Percentiles rank a stretch among this genome's conserved stretches.
Conservation (phyloP, 495 filamentous ascomycete species). For the Aspergillus biplanus region DNA sequence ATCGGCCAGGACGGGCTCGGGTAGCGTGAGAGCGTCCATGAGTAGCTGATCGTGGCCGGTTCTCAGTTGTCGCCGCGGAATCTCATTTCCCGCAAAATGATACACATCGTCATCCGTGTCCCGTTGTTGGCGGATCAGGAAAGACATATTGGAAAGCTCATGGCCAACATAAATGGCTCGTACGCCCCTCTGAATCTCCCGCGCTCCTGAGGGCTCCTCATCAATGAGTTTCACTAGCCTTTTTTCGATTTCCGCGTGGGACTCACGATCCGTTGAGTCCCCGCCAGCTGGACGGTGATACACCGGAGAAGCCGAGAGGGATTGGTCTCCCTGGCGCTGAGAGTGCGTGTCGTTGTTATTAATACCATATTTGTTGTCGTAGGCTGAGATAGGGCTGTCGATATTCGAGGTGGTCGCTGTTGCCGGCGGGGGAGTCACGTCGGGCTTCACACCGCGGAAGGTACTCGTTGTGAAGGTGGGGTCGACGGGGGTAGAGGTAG, state of each 20-base stretch:
- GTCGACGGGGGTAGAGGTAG: conserved; percentile 28
- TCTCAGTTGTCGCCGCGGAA: conserved; percentile 47
- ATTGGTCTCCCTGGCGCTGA: conserved; percentile 25
- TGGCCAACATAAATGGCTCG: conserved; percentile 55
- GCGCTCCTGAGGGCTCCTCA: conserved; percentile 44
- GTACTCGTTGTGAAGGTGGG: conserved; percentile 33
- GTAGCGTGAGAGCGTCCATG: conserved; percentile 52
- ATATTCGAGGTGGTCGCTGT: conserved; percentile 16
- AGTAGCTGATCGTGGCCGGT: conserved; percentile 52
- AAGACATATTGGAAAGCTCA: conserved; percentile 57
- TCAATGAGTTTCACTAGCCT: conserved; percentile 52
- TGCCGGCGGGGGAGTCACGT: conserved; percentile 21
- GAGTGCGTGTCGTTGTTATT: neutral
- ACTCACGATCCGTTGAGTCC: conserved; percentile 38
- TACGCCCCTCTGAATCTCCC: conserved; percentile 50
- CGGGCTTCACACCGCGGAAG: conserved; percentile 31
- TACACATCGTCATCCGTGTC: conserved; percentile 51
- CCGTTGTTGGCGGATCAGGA: conserved; percentile 53
- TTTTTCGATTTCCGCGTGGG: conserved; percentile 45
- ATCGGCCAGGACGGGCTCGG: conserved; percentile 48
- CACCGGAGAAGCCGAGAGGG: conserved; percentile 29
- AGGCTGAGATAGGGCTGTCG: conserved; percentile 11
- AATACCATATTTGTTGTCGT: conserved; percentile 16
- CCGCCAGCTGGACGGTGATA: conserved; percentile 33
- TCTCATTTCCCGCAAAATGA: conserved; percentile 53